Evolutionary conservation across 2,329 filamentous ascomycete species (phyloP), one percentile per base, ranked within the genome.

Genomic region (Talaromyces funiculosus): DNA sequence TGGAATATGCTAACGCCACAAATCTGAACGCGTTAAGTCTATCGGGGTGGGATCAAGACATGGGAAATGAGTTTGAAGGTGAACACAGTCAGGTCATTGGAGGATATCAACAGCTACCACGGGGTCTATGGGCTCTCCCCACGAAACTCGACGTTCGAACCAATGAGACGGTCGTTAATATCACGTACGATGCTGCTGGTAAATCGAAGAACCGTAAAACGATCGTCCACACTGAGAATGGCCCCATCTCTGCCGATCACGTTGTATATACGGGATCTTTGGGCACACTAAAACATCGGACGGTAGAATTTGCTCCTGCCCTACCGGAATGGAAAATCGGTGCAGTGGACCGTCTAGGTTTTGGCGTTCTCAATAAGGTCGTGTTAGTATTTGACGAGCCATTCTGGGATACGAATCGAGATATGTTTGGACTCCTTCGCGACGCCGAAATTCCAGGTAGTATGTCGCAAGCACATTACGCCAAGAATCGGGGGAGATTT

Each of bases 1-100:
- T 99, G 14, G 94, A 99, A 74, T 99, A 99, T 71, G 95, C 93
- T 64, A 99, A 97, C 73, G 94, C 94, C 1, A 90, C 87, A 1
- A 95, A 92, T 65, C 86, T 96, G 59, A 87, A 89, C 65, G 88
- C 89, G 64, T 83, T 99, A 18, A 97, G 93, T 73, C 84, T 99
- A 14, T 86, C 88, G 7, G 88, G 92, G 0, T 97, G 95, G 90
- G 95, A 99, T 73, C 92, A 99, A 68, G 95, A 99, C 71, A 92
- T 92, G 54, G 94, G 94, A 0, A 97, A 99, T 68, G 94, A 99
- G 71, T 99, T 96, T 78, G 92, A 97, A 73, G 94, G 94, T 6
- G 87, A 90, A 63, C 95, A 99, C 72, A 91, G 90, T 1, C 93
- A 97, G 83, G 86, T 99, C 3, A 83, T 95, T 26, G 94, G 95